Conservation (phyloP, 2,329 filamentous ascomycete genomes). For the Trichoderma sp. region DNA sequence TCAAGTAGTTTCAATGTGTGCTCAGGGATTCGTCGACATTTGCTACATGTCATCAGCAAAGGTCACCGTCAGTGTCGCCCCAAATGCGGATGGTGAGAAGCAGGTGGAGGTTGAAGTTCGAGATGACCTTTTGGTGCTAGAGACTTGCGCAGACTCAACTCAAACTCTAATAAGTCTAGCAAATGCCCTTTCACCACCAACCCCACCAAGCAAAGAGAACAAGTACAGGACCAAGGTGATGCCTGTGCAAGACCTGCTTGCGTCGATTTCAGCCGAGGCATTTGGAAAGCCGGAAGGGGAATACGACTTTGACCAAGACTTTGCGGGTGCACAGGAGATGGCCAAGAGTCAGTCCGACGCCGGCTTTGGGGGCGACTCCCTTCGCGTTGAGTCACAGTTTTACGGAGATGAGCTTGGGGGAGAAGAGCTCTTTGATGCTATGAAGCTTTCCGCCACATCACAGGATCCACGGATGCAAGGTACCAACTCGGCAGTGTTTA, state of each 20-base stretch:
- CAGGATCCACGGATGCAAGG: conserved; percentile 36
- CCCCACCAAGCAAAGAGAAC: conserved; percentile 74
- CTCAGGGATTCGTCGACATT: conserved; percentile 78
- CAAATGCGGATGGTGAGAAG: conserved; percentile 55
- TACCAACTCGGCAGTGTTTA: conserved; percentile 37
- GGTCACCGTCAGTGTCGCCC: conserved; percentile 59
- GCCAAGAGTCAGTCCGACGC: conserved; percentile 39
- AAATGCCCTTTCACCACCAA: conserved; percentile 78
- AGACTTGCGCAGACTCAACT: conserved; percentile 95
- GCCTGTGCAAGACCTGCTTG: conserved; percentile 82
- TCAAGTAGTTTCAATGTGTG: conserved; percentile 57
- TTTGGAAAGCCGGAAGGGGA: conserved; percentile 63
- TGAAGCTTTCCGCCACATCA: conserved; percentile 35
- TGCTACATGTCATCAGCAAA: conserved; percentile 84
- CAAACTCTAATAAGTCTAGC: conserved; percentile 82
- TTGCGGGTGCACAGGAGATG: conserved; percentile 53
- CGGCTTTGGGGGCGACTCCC: conserved; percentile 34
- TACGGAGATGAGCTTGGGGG: conserved; percentile 44
- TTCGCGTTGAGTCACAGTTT: conserved; percentile 46
- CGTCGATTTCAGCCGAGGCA: conserved; percentile 85
- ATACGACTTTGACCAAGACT: conserved; percentile 63
- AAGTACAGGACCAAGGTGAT: conserved; percentile 87
- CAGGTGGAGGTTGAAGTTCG: conserved; percentile 76
- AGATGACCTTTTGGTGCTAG: conserved; percentile 83
- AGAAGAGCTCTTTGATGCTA: conserved; percentile 51